Conservation (phyloP, 208 protist species). For the Naegleria fowleri region DNA sequence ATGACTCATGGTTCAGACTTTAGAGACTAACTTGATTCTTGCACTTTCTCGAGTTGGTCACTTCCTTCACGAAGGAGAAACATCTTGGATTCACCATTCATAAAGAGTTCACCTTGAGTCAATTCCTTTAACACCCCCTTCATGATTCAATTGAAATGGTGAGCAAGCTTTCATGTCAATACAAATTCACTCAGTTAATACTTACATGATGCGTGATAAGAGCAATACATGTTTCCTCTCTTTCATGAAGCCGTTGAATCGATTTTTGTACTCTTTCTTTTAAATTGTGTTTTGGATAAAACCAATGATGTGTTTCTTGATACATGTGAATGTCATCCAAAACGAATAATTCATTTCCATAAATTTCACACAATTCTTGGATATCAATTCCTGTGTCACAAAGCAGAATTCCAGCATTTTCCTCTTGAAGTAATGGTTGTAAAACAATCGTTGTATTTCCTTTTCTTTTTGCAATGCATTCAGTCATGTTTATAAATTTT, state of each 20-base stretch:
- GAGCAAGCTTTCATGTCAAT: too few species aligned
- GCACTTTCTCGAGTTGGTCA: too few species aligned
- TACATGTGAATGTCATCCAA: neutral
- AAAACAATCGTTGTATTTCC: neutral
- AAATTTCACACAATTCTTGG: neutral
- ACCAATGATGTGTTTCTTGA: neutral
- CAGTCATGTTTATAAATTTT: neutral
- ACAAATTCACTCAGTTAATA: too few species aligned
- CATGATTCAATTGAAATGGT: too few species aligned
- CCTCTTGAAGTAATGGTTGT: neutral
- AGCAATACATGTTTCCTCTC: neutral
- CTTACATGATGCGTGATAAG: neutral
- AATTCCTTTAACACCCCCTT: too few species aligned
- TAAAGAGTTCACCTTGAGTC: too few species aligned
- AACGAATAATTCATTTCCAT: neutral
- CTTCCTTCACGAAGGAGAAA: too few species aligned
- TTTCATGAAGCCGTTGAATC: neutral
- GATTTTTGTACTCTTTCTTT: neutral
- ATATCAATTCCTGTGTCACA: neutral
- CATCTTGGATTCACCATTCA: too few species aligned
- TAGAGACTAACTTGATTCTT: too few species aligned
- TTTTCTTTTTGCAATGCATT: neutral
- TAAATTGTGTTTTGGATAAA: neutral
- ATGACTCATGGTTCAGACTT: too few species aligned
- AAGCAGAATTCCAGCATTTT: neutral